Evolutionary conservation across 2,329 filamentous ascomycete species (phyloP).

Genomic region (Zopfia rhizophila): DNA sequence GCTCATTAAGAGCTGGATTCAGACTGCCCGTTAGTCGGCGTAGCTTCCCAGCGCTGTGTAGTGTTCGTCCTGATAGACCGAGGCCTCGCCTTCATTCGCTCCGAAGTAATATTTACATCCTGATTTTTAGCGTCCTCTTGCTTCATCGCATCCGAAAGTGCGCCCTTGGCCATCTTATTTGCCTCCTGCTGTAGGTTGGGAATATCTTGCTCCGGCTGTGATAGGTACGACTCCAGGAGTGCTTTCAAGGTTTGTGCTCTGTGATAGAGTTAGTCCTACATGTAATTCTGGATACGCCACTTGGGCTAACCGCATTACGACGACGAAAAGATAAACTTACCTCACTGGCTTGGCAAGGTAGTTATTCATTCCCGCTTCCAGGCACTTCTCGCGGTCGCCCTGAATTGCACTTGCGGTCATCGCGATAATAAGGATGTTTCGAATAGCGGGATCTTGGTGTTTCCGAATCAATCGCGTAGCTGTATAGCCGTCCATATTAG

Average conservation of each 20-base stretch:
- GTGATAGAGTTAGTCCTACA: no score
- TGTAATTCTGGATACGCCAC: neutral
- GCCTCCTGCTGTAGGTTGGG: conserved; percentile 60
- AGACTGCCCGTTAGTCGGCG: no score
- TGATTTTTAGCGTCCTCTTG: neutral
- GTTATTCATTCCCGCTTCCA: conserved; percentile 98
- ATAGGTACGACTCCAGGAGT: conserved; percentile 78
- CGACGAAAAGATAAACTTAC: conserved; percentile 18
- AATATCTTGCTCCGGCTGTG: conserved; percentile 57
- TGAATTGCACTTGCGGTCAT: conserved; percentile 97
- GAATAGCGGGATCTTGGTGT: conserved; percentile 79
- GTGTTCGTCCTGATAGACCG: conserved; percentile 22
- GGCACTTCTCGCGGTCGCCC: conserved; percentile 91
- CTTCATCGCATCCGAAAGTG: conserved; percentile 30
- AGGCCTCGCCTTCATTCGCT: no score
- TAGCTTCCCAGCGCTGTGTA: conserved; percentile 15
- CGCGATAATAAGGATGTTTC: conserved; percentile 89
- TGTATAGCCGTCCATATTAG: conserved; percentile 84
- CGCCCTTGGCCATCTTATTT: conserved; percentile 54
- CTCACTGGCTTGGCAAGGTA: conserved; percentile 96
- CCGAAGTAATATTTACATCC: no score
- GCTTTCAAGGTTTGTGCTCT: conserved; percentile 81
- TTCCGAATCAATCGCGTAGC: conserved; percentile 84
- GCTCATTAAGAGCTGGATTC: no score
- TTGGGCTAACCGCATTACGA: no score